phyloP scores from a whole-genome alignment of 805 yeast genomes.

The Trichomonascus vanleenenianus region DNA sequence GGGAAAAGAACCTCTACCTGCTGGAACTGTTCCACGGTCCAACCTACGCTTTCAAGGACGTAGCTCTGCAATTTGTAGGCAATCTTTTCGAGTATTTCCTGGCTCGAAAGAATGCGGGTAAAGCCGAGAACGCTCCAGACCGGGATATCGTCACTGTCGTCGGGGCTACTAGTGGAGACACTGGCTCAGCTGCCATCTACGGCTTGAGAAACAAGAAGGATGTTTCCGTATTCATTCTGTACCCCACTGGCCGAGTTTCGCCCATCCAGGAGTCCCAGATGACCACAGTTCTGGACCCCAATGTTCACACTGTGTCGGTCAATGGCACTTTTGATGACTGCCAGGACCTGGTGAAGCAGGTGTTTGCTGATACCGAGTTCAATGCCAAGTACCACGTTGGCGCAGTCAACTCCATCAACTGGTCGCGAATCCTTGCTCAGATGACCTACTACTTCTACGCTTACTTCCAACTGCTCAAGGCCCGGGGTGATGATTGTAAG shows the following conservation, averaged over 20 bases:
- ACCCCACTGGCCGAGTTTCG: conserved; percentile 96
- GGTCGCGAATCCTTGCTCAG: conserved; percentile 98
- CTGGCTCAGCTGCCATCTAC: conserved; percentile 98
- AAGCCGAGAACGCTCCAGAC: conserved; percentile 38
- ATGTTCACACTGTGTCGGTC: conserved; percentile 92
- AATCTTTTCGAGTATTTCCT: conserved; percentile 91
- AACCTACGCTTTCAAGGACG: conserved; percentile 98
- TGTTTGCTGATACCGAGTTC: conserved; percentile 84
- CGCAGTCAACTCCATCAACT: conserved; percentile 96
- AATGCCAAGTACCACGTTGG: conserved; percentile 89
- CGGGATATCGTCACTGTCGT: conserved; percentile 88
- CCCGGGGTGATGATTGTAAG: conserved; percentile 16
- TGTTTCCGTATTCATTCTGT: conserved; percentile 92
- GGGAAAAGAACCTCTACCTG: conserved; percentile 53
- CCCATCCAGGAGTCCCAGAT: conserved; percentile 98
- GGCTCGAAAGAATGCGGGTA: conserved; percentile 57
- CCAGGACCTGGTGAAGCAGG: conserved; percentile 90
- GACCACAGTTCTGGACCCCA: conserved; percentile 90
- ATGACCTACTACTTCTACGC: conserved; percentile 94
- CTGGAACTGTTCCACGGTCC: conserved; percentile 98
- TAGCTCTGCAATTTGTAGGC: conserved; percentile 96
- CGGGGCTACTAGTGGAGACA: conserved; percentile 98
- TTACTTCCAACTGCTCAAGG: conserved; percentile 57
- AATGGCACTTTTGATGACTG: conserved; percentile 98
- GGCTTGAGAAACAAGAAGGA: conserved; percentile 96